Conservation (phyloP, 106 monocot species). For the Vanilla planifolia region DNA sequence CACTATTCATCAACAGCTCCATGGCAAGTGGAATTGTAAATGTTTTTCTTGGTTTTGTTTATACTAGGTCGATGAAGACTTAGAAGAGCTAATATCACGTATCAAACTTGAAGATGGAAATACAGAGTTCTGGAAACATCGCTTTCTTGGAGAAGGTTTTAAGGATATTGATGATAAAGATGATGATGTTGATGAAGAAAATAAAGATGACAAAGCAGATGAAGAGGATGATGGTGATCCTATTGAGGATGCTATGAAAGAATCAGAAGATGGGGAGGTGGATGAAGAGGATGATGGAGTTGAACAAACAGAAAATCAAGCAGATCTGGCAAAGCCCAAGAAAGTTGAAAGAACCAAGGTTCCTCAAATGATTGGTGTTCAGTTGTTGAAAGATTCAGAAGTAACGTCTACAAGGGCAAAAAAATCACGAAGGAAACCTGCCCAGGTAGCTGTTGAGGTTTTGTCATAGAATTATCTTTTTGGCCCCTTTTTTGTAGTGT, state of each 20-base stretch:
- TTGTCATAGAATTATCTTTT: neutral
- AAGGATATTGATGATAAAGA: conserved; percentile 39
- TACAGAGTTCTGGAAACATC: conserved; percentile 86
- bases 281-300: conserved; percentile 81
- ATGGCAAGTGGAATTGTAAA: neutral
- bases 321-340: conserved; percentile 61
- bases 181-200: conserved; percentile 42
- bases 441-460: conserved; percentile 59
- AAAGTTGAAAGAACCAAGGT: conserved; percentile 58
- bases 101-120: conserved; percentile 87
- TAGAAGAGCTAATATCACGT: conserved; percentile 86
- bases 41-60: conserved; percentile 7
- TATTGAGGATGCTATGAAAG: conserved; percentile 50
- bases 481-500: neutral
- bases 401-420: conserved; percentile 42
- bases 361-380: conserved; percentile 93
- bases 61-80: conserved; percentile 87
- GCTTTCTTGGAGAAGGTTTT: conserved; percentile 88
- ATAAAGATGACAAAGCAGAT: conserved; percentile 43
- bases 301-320: conserved; percentile 61
- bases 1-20: neutral
- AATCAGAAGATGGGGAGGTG: conserved; percentile 63
- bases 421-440: conserved; percentile 49
- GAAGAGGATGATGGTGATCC: conserved; percentile 47
- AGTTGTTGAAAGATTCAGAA: conserved; percentile 86